Conservation (phyloP, 192 early-diverging fungal species). For the Gamsiella multidivaricata region DNA sequence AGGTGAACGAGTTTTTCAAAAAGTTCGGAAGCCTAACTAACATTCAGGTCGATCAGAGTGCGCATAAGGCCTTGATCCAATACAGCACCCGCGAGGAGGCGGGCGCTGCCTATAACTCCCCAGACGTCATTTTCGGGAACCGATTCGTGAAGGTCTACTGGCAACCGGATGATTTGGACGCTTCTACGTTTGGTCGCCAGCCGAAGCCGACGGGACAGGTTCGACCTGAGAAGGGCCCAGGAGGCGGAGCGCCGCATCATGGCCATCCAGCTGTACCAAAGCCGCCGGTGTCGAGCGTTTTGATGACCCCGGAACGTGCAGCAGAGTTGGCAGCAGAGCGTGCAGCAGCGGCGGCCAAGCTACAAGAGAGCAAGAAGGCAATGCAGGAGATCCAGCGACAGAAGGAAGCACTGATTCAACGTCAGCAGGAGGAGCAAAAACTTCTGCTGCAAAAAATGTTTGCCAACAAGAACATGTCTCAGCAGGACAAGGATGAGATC, state of each 20-base stretch:
- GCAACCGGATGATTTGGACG: constrained; percentile 62
- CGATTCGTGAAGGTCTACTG: constrained; percentile 91
- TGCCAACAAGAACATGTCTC: constrained; percentile 61
- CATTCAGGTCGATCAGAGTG: constrained; percentile 69
- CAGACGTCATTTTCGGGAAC: constrained; percentile 85
- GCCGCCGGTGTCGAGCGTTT: constrained; percentile 51
- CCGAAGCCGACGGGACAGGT: constrained; percentile 48
- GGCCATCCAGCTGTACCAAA: constrained; percentile 23
- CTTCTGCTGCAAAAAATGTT: constrained; percentile 66
- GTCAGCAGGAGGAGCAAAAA: constrained; percentile 75
- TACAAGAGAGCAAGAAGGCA: constrained; percentile 60
- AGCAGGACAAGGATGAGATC: constrained; percentile 60
- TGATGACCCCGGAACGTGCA: constrained; percentile 54
- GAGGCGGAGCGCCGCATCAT: constrained; percentile 3
- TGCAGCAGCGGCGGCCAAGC: constrained; percentile 62
- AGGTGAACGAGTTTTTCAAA: constrained; percentile 82
- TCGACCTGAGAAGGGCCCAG: constrained; percentile 18
- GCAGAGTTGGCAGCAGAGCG: constrained; percentile 58
- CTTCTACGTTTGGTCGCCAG: constrained; percentile 23
- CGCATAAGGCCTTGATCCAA: constrained; percentile 71
- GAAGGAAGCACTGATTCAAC: constrained; percentile 65
- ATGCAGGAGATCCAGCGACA: constrained; percentile 67
- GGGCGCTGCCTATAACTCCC: constrained; percentile 73
- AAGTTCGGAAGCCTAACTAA: constrained; percentile 82
- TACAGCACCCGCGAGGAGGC: constrained; percentile 73